Evolutionary conservation across 257 asterid species (phyloP).

Genomic region (Henckelia pumila): DNA sequence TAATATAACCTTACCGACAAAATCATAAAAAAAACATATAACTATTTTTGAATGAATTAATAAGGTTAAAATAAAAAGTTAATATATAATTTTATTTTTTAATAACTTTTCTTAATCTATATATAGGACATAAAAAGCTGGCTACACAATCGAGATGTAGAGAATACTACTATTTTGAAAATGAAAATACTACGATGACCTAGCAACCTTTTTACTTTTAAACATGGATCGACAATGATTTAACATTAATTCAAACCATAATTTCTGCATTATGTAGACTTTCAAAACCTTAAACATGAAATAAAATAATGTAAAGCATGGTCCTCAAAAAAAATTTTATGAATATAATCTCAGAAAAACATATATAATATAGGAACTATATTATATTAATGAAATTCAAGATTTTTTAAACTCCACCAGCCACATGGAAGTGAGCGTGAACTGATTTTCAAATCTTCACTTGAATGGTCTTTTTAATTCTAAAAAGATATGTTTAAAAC

Average conservation of each 20-base stretch:
- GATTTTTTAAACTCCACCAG: not conserved
- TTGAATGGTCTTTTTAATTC: not conserved
- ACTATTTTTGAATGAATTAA: too few species aligned
- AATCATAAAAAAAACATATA: too few species aligned
- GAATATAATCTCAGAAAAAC: too few species aligned
- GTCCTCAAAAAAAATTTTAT: too few species aligned
- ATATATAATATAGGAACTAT: not conserved
- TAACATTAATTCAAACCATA: not conserved
- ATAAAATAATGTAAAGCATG: not conserved
- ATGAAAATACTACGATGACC: not conserved
- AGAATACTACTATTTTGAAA: not conserved
- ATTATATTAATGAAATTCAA: too few species aligned
- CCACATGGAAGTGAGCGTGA: not conserved
- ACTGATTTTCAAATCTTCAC: not conserved
- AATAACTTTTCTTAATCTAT: too few species aligned
- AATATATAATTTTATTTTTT: too few species aligned
- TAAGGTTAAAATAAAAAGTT: too few species aligned
- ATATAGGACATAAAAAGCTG: too few species aligned
- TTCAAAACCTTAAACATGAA: not conserved
- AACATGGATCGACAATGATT: not conserved
- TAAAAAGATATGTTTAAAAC: not conserved
- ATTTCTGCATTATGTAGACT: not conserved
- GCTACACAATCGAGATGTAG: not conserved
- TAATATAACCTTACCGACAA: too few species aligned
- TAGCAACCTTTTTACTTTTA: too few species aligned